Conservation (phyloP, 2,329 filamentous ascomycete species). For the Juglanconis oblonga region DNA sequence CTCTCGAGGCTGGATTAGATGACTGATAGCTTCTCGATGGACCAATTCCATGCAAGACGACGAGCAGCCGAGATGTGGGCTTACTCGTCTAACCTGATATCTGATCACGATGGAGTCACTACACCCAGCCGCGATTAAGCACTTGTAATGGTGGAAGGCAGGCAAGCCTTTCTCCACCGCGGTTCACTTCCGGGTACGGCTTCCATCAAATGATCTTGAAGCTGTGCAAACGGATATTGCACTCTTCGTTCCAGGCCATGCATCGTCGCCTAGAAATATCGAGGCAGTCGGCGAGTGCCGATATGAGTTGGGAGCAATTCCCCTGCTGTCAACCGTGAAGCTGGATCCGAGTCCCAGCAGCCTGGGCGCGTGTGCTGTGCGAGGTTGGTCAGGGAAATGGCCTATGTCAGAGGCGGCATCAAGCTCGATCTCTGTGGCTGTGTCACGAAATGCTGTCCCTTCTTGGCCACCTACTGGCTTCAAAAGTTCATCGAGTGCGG, state of each 20-base stretch:
- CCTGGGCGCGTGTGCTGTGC: slow-evolving; percentile 1
- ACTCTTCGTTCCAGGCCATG: background rate
- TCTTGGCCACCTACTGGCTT: background rate
- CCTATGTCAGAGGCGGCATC: background rate
- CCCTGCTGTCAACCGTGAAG: background rate
- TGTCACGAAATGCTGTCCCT: slow-evolving; percentile 1
- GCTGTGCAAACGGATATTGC: background rate
- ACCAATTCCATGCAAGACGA: background rate
- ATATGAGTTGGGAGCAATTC: background rate
- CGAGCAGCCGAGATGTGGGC: background rate
- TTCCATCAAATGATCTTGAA: background rate
- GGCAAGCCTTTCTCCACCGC: background rate
- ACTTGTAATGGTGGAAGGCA: background rate
- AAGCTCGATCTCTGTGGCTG: slow-evolving; percentile 9
- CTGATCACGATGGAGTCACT: background rate
- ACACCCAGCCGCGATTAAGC: background rate
- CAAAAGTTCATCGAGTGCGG: background rate
- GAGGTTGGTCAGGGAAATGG: background rate
- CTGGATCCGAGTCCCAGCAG: background rate
- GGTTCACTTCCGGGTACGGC: background rate
- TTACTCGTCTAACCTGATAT: background rate
- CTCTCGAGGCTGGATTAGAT: background rate
- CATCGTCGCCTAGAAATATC: background rate
- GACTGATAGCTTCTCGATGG: background rate
- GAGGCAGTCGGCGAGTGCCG: background rate